These are phyloP conservation scores for Aspergillus awamori DNA, from an alignment of 2,329 filamentous ascomycete genomes.

Conservation along the genomic window DNA sequence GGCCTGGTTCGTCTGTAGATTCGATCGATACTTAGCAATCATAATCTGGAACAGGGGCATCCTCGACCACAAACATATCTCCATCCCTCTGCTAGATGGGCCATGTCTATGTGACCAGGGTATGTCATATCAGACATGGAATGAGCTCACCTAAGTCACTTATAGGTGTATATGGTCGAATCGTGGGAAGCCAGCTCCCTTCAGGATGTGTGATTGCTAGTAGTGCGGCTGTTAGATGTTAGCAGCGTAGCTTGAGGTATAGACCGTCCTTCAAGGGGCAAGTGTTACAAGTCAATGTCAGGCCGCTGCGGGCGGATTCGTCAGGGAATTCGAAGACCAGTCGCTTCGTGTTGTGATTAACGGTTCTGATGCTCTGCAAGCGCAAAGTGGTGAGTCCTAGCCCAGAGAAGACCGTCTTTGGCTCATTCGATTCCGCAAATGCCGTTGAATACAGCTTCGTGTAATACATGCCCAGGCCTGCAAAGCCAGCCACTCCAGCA, in stretches of 20 bases:
- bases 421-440: neutral
- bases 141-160: constrained; percentile 51
- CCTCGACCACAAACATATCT: too few relatives aligned
- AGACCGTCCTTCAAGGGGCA: neutral
- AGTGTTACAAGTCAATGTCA: constrained; percentile 16
- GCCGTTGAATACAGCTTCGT: neutral
- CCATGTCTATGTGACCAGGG: neutral
- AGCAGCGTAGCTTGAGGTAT: neutral
- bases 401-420: neutral
- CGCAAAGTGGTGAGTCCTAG: neutral
- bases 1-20: constrained; percentile 57
- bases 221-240: constrained; percentile 51
- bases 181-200: constrained; percentile 60
- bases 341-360: constrained; percentile 19
- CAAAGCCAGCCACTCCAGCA: neutral
- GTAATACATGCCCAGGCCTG: neutral
- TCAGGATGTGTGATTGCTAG: constrained; percentile 63
- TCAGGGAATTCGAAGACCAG: constrained; percentile 15
- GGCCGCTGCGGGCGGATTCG: constrained; percentile 5
- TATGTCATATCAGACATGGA: neutral
- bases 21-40: constrained; percentile 9
- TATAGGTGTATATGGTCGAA: constrained; percentile 69
- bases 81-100: neutral
- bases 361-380: constrained; percentile 1
- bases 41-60: neutral